Base-by-base conservation (phyloP, 495 filamentous ascomycete species). In the Staphylotrichum longicolle region DNA sequence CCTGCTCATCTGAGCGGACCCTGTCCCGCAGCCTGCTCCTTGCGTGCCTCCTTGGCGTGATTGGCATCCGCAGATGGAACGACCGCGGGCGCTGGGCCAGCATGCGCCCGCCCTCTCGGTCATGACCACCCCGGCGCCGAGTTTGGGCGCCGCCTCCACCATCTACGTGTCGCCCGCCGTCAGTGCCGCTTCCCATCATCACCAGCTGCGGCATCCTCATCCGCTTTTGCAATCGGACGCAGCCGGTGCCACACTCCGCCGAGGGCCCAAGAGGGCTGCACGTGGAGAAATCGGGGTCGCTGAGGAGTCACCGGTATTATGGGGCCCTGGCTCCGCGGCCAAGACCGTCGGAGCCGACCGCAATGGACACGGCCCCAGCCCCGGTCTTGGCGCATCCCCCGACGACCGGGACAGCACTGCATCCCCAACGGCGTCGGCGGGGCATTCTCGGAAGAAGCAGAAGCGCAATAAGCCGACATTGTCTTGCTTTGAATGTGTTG, bases 401-500 rank as follows among this genome's bases (percentile, higher is more conserved):
- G 57, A 58, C 45, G 62, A 67, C 46, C 52, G 59, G 45, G 69
- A 69, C 37, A 69, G 58, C 61, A 71, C 62, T 48, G 68, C 71
- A 46, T 74, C 66, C 42, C 74, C 58, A n/a, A 52, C 57, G 5
- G 51, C 72, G 30, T 68, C 68, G 40, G 60, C 68, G 27, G 78
- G 76, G 46, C 77, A 74, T 7, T 56, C 67, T 4, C 80, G 73
- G 72, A 87, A 86, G 72, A 88, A 85, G 71, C 86, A 88, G 71
- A 89, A 87, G 70, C 78, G 87, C 32, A 91, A 91, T 73, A 91
- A 91, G 67, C 87, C 87, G 5, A 91, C 87, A 1, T 66, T 91
- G 45, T 88, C 85, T 45, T 91, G 87, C 68, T 78, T 83, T 58
- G 86, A 88, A 63, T 91, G 88, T 69, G 86, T 89, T 40, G 85